Percentiles rank a stretch among this genome's conserved stretches.
Evolutionary conservation across 2,329 filamentous ascomycete genomes (phyloP).

Genomic region (Gliomastix tumulicola): DNA sequence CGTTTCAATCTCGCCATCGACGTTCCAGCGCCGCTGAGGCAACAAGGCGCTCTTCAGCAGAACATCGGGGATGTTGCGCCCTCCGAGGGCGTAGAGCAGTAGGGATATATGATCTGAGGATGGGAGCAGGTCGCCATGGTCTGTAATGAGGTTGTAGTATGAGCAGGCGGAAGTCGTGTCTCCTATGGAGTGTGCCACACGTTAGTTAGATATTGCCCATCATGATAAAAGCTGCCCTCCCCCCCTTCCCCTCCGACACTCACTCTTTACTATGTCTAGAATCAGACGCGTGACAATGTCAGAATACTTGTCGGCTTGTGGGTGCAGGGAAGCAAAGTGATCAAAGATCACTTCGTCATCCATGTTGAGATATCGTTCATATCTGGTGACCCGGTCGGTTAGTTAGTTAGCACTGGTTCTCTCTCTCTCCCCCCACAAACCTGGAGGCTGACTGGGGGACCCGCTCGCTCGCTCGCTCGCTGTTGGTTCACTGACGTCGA

Average conservation of each 20-base stretch:
- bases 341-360: slow-evolving; percentile 20
- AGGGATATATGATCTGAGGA: slow-evolving; percentile 14
- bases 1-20: slow-evolving; percentile 15
- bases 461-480: too few species aligned
- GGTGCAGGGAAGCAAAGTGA: slow-evolving; percentile 14
- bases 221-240: too few species aligned
- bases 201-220: too few species aligned
- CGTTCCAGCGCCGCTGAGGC: slow-evolving; percentile 15
- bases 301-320: slow-evolving; percentile 7
- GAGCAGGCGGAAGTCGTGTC: too few species aligned
- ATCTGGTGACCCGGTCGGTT: slow-evolving; percentile 15
- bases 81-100: slow-evolving; percentile 14
- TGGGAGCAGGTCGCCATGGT: slow-evolving; percentile 17
- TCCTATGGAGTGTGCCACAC: too few species aligned
- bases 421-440: too few species aligned
- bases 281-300: slow-evolving; percentile 15
- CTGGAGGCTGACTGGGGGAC: too few species aligned
- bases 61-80: slow-evolving; percentile 11
- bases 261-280: too few species aligned
- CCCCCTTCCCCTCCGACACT: too few species aligned
- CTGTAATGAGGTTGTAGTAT: slow-evolving; percentile 13
- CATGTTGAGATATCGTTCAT: slow-evolving; percentile 23
- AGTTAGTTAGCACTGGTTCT: neutral
- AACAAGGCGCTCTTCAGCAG: slow-evolving; percentile 12
- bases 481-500: slow-evolving; percentile 20